Percentiles rank a stretch among this genome's conserved stretches.
Conservation (phyloP, 2,329 filamentous ascomycete genomes). For the Aspergillus chevalieri region DNA sequence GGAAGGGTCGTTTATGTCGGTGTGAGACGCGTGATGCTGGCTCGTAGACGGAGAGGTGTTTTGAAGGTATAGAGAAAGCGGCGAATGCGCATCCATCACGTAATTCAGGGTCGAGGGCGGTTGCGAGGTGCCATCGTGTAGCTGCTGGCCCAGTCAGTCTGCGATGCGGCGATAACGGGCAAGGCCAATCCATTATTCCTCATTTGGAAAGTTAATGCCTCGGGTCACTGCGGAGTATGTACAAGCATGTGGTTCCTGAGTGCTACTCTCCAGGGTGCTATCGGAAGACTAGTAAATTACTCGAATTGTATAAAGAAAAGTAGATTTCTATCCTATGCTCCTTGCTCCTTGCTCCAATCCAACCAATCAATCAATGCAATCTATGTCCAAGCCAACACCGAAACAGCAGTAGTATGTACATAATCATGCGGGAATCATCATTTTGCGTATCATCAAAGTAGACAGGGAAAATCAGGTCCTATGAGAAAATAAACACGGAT, state of each 20-base stretch:
- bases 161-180: too few relatives aligned
- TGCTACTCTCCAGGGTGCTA: too few relatives aligned
- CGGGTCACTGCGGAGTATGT: too few relatives aligned
- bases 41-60: constrained; percentile 9
- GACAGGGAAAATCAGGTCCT: not conserved
- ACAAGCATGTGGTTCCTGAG: too few relatives aligned
- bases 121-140: not conserved
- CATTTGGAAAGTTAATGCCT: too few relatives aligned
- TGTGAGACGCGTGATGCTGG: constrained; percentile 10
- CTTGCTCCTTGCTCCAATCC: too few relatives aligned
- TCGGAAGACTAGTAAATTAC: too few relatives aligned
- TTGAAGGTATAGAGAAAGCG: constrained; percentile 3
- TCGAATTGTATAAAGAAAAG: too few relatives aligned
- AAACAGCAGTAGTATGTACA: not conserved
- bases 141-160: not conserved
- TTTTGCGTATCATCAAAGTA: not conserved
- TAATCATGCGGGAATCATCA: not conserved
- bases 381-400: not conserved
- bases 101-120: constrained; percentile 3
- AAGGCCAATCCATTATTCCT: too few relatives aligned
- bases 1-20: constrained; percentile 10
- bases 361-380: not conserved
- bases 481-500: not conserved
- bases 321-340: too few relatives aligned
- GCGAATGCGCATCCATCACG: constrained; percentile 10